These are phyloP conservation scores for Alternaria arborescens DNA, from an alignment of 2,329 filamentous ascomycete genomes.

Conservation along the genomic window DNA sequence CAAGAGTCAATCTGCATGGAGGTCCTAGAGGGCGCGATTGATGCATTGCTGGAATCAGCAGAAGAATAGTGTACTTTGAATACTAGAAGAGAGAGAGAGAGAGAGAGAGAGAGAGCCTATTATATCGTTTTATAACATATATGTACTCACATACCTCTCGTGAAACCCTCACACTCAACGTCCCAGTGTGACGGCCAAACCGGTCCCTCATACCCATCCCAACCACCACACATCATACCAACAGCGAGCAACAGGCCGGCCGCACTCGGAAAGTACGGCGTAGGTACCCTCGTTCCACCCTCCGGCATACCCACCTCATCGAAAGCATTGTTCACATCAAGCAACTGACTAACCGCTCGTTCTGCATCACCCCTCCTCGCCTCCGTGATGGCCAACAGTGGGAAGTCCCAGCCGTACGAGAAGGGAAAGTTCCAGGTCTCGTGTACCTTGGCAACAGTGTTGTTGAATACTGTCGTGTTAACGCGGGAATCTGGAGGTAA, in stretches of 20 bases:
- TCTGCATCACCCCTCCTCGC: constrained; percentile 40
- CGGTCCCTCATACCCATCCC: constrained; percentile 60
- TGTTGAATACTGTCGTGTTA: constrained; percentile 40
- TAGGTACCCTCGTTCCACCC: constrained; percentile 62
- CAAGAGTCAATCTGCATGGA: not conserved
- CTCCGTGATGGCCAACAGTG: constrained; percentile 43
- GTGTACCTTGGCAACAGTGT: constrained; percentile 41
- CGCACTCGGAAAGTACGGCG: constrained; percentile 65
- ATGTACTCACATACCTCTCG: constrained; percentile 30
- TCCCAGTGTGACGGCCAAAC: constrained; percentile 61
- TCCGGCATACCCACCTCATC: constrained; percentile 66
- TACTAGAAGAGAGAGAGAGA: not conserved
- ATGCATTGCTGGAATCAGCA: not conserved
- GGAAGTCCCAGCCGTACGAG: constrained; percentile 49
- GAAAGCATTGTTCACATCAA: constrained; percentile 62
- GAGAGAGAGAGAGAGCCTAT: not conserved
- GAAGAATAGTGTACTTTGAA: not conserved
- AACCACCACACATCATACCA: constrained; percentile 66
- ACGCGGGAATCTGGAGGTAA: constrained; percentile 41
- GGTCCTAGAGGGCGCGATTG: not conserved
- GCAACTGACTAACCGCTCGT: constrained; percentile 49
- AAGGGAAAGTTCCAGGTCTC: constrained; percentile 48
- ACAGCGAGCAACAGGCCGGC: constrained; percentile 61
- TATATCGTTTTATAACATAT: not conserved
- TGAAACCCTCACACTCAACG: constrained; percentile 60